Evolutionary conservation across 805 yeast genomes (phyloP).

Genomic region (Yarrowia osloensis): DNA sequence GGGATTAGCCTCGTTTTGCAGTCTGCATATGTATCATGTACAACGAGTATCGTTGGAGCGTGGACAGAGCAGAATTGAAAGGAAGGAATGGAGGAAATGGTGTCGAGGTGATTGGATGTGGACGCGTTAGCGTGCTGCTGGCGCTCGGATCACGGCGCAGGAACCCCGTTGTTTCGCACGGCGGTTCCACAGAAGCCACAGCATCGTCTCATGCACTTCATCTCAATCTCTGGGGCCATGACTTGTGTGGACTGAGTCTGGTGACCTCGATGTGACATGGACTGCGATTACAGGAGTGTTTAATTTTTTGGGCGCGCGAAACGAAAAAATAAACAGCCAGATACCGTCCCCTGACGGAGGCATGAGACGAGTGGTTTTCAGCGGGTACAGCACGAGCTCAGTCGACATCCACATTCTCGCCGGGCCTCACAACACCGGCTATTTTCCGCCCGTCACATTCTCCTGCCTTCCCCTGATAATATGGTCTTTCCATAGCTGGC

Average conservation of each 20-base stretch:
- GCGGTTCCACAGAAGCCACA: too few relatives aligned
- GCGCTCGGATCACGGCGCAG: too few relatives aligned
- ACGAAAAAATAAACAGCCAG: background rate
- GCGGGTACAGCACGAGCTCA: too few relatives aligned
- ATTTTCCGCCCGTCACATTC: too few relatives aligned
- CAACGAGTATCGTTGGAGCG: background rate
- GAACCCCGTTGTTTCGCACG: too few relatives aligned
- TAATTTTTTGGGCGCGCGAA: background rate
- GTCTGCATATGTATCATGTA: background rate
- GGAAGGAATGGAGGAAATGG: slow-evolving; percentile 5
- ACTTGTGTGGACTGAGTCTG: background rate
- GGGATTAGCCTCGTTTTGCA: slow-evolving; percentile 15
- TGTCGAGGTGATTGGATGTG: background rate
- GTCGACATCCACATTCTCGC: too few relatives aligned
- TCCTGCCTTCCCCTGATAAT: too few relatives aligned
- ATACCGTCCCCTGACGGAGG: background rate
- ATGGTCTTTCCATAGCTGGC: too few relatives aligned
- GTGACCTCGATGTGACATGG: background rate
- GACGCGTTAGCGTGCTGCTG: background rate
- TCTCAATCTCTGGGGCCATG: too few relatives aligned
- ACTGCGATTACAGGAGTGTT: background rate
- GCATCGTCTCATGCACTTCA: too few relatives aligned
- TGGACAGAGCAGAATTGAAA: background rate
- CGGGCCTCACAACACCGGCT: too few relatives aligned
- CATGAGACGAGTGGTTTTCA: too few relatives aligned